Conservation (phyloP, 2,329 filamentous ascomycete genomes). For the Fusarium fujikuroi region DNA sequence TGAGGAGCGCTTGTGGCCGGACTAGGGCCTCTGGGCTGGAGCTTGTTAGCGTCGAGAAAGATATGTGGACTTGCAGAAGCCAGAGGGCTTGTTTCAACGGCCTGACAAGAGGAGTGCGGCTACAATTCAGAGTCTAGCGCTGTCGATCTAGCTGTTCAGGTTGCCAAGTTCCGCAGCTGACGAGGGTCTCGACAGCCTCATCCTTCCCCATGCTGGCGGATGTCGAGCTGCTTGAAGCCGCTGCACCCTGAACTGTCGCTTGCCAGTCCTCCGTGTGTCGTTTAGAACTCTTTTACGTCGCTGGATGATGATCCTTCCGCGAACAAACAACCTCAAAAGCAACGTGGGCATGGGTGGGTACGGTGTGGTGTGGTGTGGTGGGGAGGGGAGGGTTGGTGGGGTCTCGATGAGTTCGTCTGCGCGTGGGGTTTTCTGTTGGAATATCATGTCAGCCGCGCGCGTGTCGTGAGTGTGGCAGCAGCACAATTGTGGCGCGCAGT, state of each 20-base stretch:
- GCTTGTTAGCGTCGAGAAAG: constrained; percentile 15
- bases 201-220: neutral
- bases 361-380: neutral
- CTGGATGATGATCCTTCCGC: constrained; percentile 20
- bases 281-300: constrained; percentile 4
- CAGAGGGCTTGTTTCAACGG: constrained; percentile 37
- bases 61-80: constrained; percentile 18
- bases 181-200: neutral
- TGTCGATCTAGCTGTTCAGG: constrained; percentile 12
- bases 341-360: constrained; percentile 29
- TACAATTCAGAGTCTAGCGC: constrained; percentile 28
- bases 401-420: constrained; percentile 2
- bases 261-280: neutral
- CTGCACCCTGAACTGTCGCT: neutral
- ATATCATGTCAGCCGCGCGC: neutral
- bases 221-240: neutral
- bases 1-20: constrained; percentile 35
- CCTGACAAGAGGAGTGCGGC: constrained; percentile 28
- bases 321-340: constrained; percentile 19
- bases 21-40: constrained; percentile 31
- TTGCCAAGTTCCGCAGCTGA: neutral
- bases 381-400: neutral
- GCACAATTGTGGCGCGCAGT: neutral
- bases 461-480: neutral
- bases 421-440: constrained; percentile 2